Evolutionary conservation across 371 early-diverging fungal genomes (phyloP).

Genomic region (Circinella umbellata): DNA sequence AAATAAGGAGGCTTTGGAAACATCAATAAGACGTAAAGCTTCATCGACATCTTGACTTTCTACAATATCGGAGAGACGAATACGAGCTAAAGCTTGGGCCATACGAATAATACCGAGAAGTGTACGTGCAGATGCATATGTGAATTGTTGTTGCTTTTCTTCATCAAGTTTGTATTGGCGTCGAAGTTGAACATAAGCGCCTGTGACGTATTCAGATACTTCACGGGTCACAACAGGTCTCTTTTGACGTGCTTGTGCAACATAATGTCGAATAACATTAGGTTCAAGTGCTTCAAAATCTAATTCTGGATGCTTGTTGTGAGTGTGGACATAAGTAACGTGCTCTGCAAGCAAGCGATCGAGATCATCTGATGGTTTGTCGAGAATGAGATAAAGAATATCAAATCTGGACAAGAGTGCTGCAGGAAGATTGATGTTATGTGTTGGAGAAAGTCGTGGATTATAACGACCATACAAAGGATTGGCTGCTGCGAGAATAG

Average conservation of each 20-base stretch:
- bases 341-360: conserved; percentile 87
- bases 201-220: conserved; percentile 88
- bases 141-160: conserved; percentile 61
- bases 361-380: conserved; percentile 76
- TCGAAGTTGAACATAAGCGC: conserved; percentile 85
- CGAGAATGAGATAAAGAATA: conserved; percentile 91
- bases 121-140: conserved; percentile 80
- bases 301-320: conserved; percentile 74
- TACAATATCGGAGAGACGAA: conserved; percentile 85
- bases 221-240: conserved; percentile 75
- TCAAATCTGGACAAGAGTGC: conserved; percentile 98
- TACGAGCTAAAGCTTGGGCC: conserved; percentile 89
- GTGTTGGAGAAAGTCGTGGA: conserved; percentile 74
- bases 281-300: conserved; percentile 73
- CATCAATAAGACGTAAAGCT: conserved; percentile 92
- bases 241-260: conserved; percentile 80
- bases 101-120: conserved; percentile 93
- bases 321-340: conserved; percentile 91
- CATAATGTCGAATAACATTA: conserved; percentile 83
- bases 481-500: conserved; percentile 92
- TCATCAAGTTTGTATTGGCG: conserved; percentile 74
- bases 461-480: conserved; percentile 90
- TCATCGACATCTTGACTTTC: conserved; percentile 92
- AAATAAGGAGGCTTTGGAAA: conserved; percentile 71
- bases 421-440: conserved; percentile 97